Evolutionary conservation across 345 rosid species (phyloP).

Genomic region (Physaria fendleri): DNA sequence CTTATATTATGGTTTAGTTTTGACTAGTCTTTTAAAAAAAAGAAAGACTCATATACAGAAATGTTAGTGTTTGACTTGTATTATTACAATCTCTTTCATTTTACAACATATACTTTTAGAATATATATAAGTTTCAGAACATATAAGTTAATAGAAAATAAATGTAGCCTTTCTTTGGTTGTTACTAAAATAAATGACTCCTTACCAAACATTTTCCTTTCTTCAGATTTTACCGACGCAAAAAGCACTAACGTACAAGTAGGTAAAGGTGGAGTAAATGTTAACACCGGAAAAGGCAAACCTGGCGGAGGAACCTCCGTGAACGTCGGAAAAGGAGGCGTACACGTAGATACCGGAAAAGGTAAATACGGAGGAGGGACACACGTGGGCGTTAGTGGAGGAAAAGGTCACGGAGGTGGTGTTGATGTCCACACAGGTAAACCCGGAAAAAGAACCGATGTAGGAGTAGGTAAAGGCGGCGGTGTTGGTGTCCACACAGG

Average conservation of each 20-base stretch:
- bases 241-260: constrained; percentile 50
- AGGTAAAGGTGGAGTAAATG: constrained; percentile 35
- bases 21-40: neutral
- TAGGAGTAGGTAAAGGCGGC: too few species aligned
- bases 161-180: neutral
- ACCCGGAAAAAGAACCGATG: constrained; percentile 44
- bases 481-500: too few species aligned
- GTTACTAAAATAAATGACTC: neutral
- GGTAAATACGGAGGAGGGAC: constrained; percentile 38
- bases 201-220: neutral
- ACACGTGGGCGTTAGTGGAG: constrained; percentile 39
- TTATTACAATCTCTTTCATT: neutral
- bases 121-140: too few species aligned
- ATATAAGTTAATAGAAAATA: neutral
- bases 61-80: neutral
- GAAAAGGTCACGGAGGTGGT: constrained; percentile 35
- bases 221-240: constrained; percentile 48
- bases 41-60: neutral
- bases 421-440: constrained; percentile 45
- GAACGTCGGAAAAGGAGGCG: constrained; percentile 54
- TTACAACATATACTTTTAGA: neutral
- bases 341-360: constrained; percentile 49
- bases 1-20: neutral
- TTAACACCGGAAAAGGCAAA: constrained; percentile 39
- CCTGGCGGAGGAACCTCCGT: constrained; percentile 55